These are phyloP conservation scores for Colletotrichum magnum DNA, from an alignment of 2,329 filamentous ascomycete genomes.

Conservation along the genomic window DNA sequence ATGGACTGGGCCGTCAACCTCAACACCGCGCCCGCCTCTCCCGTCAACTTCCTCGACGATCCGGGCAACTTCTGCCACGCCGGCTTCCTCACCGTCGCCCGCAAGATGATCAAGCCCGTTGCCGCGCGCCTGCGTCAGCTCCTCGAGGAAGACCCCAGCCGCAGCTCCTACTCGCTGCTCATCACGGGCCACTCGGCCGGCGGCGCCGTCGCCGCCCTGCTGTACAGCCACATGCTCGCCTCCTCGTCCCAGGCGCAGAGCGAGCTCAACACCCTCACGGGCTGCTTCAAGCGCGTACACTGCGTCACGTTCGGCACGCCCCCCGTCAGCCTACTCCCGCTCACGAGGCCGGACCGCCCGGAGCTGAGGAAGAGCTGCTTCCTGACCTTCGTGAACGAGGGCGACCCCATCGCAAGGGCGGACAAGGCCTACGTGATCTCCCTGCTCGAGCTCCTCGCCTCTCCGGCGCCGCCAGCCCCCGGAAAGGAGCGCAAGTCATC, in stretches of 20 bases:
- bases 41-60: slow-evolving; percentile 82
- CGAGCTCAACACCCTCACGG: slow-evolving; percentile 78
- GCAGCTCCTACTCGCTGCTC: slow-evolving; percentile 77
- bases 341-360: slow-evolving; percentile 69
- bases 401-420: slow-evolving; percentile 83
- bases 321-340: slow-evolving; percentile 79
- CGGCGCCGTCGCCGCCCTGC: slow-evolving; percentile 83
- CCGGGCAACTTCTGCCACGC: slow-evolving; percentile 82
- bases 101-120: slow-evolving; percentile 81
- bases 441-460: slow-evolving; percentile 78
- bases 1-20: slow-evolving; percentile 92
- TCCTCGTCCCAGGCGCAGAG: slow-evolving; percentile 68
- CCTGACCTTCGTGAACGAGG: slow-evolving; percentile 86
- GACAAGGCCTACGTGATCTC: slow-evolving; percentile 83
- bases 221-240: slow-evolving; percentile 85
- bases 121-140: slow-evolving; percentile 78
- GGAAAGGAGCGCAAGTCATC: slow-evolving; percentile 7
- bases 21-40: slow-evolving; percentile 75
- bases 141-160: slow-evolving; percentile 78
- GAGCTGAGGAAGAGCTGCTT: slow-evolving; percentile 78
- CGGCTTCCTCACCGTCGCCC: slow-evolving; percentile 83
- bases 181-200: slow-evolving; percentile 91
- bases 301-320: slow-evolving; percentile 91
- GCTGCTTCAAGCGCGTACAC: slow-evolving; percentile 83
- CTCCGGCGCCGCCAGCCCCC: slow-evolving; percentile 66